A percentile compares a stretch with the other conserved stretches of the same genome.
Conservation (phyloP, 768 basidiomycete genomes). For the Scleroderma bovista region DNA sequence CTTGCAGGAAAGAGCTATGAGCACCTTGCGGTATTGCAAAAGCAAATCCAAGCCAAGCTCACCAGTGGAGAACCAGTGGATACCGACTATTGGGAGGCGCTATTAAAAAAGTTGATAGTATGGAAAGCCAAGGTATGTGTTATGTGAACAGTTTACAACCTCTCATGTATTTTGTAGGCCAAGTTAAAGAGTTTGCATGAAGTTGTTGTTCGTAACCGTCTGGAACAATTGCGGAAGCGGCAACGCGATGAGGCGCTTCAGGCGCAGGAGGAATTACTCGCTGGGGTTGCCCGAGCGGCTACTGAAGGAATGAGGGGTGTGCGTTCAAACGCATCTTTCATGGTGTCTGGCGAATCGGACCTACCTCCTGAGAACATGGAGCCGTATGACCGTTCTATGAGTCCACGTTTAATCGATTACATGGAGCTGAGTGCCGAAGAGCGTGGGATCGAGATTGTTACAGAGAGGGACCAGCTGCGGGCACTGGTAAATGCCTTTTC, state of each 20-base stretch:
- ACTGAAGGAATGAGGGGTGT: constrained; percentile 37
- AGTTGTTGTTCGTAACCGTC: constrained; percentile 91
- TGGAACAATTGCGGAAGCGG: constrained; percentile 92
- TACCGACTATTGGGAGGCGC: constrained; percentile 94
- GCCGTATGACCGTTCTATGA: constrained; percentile 82
- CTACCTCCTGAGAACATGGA: constrained; percentile 59
- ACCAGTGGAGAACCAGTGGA: constrained; percentile 92
- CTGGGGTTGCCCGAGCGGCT: constrained; percentile 65
- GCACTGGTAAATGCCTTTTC: constrained; percentile 50
- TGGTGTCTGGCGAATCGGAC: constrained; percentile 31
- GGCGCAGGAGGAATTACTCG: constrained; percentile 85
- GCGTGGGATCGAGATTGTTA: constrained; percentile 71
- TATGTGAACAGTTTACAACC: background rate
- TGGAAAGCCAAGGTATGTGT: constrained; percentile 88
- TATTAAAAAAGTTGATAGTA: constrained; percentile 87
- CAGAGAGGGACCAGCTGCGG: constrained; percentile 57
- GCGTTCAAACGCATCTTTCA: constrained; percentile 32
- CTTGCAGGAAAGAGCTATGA: constrained; percentile 84
- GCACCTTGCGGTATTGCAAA: constrained; percentile 77
- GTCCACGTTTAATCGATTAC: constrained; percentile 70
- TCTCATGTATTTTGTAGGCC: constrained; percentile 46
- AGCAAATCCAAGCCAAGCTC: constrained; percentile 83
- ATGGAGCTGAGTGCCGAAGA: constrained; percentile 70
- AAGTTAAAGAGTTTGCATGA: constrained; percentile 91
- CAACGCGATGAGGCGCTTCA: constrained; percentile 95